Base-by-base conservation (phyloP, 106 monocot species). In the Dioscorea alata region DNA sequence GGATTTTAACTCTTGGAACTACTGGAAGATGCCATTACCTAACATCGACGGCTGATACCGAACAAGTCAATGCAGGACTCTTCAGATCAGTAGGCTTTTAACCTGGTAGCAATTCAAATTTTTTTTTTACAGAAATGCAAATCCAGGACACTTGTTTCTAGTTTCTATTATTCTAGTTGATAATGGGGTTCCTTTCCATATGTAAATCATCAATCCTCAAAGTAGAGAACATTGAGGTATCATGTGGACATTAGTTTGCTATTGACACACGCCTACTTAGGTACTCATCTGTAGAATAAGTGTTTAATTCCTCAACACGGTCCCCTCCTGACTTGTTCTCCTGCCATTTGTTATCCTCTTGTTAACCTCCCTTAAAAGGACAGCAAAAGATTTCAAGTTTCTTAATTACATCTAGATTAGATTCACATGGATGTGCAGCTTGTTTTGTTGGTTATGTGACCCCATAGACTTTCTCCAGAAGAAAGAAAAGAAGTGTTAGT, bases 1-100 rank as follows among this genome's bases (percentile, higher is more conserved):
- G 67, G 95, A 91, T 49, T 96, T 69, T 66, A 96, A 96, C 65
- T 79, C 85, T 15, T 91, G 86, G 91, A 96, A 96, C 62, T 96
- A 82, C 50, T 93, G 92, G 92, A 93, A 77, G 73, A 66, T 83
- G 68, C 92, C 92, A 12, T 75, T 86, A 33, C 92, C 78, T 66
- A 71, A 48, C 42, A 78, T 90, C 24, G 80, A 83, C 10, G 65
- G 34, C 23, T 73, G 73, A 31, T 5, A 18, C 54, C 19, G 3
- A 19, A 54, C 54, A 54, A 54, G 15, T 18, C 15, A 14, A 54
- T 18, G 19, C 54, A 54, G 19, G 13, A 18, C 12, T 19, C 19
- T 54, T 42, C 42, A 10, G 42, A 19, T 54, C 15, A 15, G 18
- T 19, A 54, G 54, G 19, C 19, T 54, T 54, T 6, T 19, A 16